phyloP scores from a whole-genome alignment of 192 early-diverging fungal species.

The Umbelopsis isabellina region DNA sequence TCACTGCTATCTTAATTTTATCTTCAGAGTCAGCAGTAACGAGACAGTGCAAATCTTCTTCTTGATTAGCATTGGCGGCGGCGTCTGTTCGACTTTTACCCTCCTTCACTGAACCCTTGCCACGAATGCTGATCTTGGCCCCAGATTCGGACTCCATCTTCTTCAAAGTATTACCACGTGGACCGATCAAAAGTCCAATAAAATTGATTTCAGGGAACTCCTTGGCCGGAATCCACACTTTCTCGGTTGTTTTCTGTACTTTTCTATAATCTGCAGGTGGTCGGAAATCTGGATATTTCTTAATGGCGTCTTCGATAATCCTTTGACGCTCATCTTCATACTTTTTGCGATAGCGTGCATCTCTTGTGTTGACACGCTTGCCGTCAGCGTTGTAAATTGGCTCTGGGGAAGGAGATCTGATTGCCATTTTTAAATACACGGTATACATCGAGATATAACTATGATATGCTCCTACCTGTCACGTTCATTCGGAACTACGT shows the following conservation, averaged over 20 bases:
- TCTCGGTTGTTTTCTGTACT: conserved; percentile 83
- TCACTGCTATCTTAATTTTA: conserved; percentile 83
- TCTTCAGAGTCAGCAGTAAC: conserved; percentile 89
- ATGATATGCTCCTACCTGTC: conserved; percentile 59
- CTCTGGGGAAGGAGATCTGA: conserved; percentile 94
- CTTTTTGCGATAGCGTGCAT: conserved; percentile 86
- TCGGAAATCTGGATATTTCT: conserved; percentile 76
- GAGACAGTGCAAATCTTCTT: conserved; percentile 90
- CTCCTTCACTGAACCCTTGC: conserved; percentile 95
- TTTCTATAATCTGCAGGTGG: conserved; percentile 92
- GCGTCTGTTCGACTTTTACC: conserved; percentile 72
- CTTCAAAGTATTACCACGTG: conserved; percentile 95
- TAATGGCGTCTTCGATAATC: conserved; percentile 80
- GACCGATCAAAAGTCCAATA: conserved; percentile 95
- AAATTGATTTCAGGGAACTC: conserved; percentile 98
- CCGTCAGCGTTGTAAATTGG: conserved; percentile 92
- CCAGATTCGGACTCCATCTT: conserved; percentile 95
- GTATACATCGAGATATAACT: not conserved
- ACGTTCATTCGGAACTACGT: conserved; percentile 80
- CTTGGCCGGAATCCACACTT: conserved; percentile 93
- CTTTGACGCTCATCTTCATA: conserved; percentile 92
- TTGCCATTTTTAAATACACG: not conserved
- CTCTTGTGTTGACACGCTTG: conserved; percentile 95
- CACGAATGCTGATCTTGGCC: conserved; percentile 95
- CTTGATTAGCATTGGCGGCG: conserved; percentile 56